Conservation (phyloP, 1,139 yeast genomes). For the Casaregolazyma lundiana region DNA sequence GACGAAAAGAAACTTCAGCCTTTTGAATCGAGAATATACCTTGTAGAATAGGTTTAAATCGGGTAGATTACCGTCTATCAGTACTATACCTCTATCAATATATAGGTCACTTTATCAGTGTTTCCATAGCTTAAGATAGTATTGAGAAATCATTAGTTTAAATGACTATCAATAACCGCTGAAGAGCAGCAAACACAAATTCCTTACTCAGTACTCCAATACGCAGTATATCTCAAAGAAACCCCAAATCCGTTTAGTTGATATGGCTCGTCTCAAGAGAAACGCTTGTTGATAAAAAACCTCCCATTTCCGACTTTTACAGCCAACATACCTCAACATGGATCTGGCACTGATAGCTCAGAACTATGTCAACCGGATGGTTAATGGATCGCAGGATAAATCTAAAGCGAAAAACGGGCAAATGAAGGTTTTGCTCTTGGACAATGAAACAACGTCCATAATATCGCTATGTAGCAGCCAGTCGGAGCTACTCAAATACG, state of each 20-base stretch:
- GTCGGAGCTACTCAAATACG: slow-evolving; percentile 73
- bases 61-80: no score
- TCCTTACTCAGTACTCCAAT: no score
- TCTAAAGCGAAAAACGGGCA: slow-evolving; percentile 32
- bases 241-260: no score
- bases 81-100: no score
- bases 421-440: slow-evolving; percentile 74
- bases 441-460: slow-evolving; percentile 71
- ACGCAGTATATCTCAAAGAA: no score
- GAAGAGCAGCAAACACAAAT: no score
- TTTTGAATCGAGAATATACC: background rate
- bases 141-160: no score
- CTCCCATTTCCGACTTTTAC: background rate
- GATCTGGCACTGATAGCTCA: slow-evolving; percentile 50
- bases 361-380: slow-evolving; percentile 45
- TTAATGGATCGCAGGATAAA: slow-evolving; percentile 24
- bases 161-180: no score
- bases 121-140: no score
- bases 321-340: slow-evolving; percentile 33
- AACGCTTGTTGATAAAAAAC: background rate
- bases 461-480: slow-evolving; percentile 87
- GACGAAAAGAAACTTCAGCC: background rate
- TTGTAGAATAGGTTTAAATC: background rate
- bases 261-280: no score
- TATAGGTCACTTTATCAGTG: no score